Percentiles rank a stretch among this genome's conserved stretches.
Conservation (phyloP, 78 protist species). For the Anaeramoeba flamelloides region DNA sequence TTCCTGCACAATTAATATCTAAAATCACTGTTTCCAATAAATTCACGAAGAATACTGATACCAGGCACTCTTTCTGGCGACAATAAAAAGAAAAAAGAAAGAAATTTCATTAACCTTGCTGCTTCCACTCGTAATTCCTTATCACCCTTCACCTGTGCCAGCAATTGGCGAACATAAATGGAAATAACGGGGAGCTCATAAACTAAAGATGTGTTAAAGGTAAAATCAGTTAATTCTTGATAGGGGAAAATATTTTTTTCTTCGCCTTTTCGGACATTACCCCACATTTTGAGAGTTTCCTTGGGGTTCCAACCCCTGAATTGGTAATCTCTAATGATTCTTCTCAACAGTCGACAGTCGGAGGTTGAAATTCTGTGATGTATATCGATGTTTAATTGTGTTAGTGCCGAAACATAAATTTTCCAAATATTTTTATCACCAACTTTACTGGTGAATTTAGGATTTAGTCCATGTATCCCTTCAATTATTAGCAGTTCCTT, state of each 20-base stretch:
- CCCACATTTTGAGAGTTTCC: constrained; percentile 29
- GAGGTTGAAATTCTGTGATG: constrained; percentile 20
- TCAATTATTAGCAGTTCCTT: no score
- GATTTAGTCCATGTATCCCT: no score
- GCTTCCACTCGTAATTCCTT: no score
- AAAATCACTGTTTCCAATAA: no score
- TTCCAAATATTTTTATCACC: constrained; percentile 32
- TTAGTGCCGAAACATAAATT: constrained; percentile 36
- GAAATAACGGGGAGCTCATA: constrained; percentile 23
- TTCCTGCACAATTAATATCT: no score
- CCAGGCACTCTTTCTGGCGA: constrained; percentile 4
- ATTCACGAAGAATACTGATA: constrained; percentile 25
- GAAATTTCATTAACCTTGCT: constrained; percentile 4
- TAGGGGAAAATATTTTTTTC: constrained; percentile 27
- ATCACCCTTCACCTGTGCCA: no score
- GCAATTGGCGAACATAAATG: constrained; percentile 14
- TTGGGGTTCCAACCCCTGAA: constrained; percentile 21
- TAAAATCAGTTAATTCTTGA: constrained; percentile 23
- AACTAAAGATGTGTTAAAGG: constrained; percentile 28
- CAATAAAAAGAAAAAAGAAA: not conserved
- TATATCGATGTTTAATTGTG: constrained; percentile 35
- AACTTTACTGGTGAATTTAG: no score
- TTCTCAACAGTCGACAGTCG: constrained; percentile 21
- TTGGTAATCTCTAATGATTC: constrained; percentile 28
- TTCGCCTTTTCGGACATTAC: constrained; percentile 26